These are phyloP conservation scores for Penicillium sp. DNA, from an alignment of 2,329 filamentous ascomycete genomes.

Conservation along the genomic window DNA sequence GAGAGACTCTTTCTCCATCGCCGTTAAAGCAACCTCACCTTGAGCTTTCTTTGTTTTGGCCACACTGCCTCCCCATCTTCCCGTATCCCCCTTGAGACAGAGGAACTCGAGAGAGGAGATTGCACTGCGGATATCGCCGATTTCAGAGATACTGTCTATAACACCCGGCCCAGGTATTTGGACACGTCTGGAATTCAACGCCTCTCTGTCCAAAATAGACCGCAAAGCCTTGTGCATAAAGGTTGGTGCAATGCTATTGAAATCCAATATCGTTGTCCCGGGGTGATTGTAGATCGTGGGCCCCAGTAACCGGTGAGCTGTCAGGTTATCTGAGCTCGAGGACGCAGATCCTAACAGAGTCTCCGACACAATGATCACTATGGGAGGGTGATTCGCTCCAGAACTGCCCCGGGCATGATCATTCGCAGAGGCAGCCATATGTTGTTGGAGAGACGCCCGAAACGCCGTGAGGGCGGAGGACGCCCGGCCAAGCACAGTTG, in stretches of 20 bases:
- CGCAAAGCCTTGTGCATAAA: slow-evolving; percentile 82
- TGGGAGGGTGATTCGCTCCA: slow-evolving; percentile 58
- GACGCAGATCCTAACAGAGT: slow-evolving; percentile 82
- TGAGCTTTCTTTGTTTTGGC: slow-evolving; percentile 65
- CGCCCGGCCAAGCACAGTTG: slow-evolving; percentile 67
- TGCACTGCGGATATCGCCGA: slow-evolving; percentile 91
- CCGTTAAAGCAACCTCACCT: slow-evolving; percentile 56
- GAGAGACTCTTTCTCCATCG: slow-evolving; percentile 74
- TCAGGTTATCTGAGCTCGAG: slow-evolving; percentile 85
- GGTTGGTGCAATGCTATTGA: slow-evolving; percentile 87
- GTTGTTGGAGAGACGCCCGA: slow-evolving; percentile 70
- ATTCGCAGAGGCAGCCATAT: slow-evolving; percentile 63
- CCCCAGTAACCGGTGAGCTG: slow-evolving; percentile 83
- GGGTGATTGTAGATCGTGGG: slow-evolving; percentile 81
- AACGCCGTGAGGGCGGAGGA: slow-evolving; percentile 68
- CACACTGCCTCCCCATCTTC: slow-evolving; percentile 72
- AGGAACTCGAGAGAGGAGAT: slow-evolving; percentile 89
- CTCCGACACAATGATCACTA: slow-evolving; percentile 90
- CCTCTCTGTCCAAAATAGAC: slow-evolving; percentile 78
- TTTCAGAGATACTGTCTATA: slow-evolving; percentile 74
- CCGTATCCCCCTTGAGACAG: slow-evolving; percentile 74
- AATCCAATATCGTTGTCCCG: slow-evolving; percentile 76
- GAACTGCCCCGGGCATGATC: slow-evolving; percentile 45
- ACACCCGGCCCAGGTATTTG: slow-evolving; percentile 75
- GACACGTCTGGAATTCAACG: slow-evolving; percentile 70